Conservation (phyloP, 139 green algal genomes). For the Yamagishiella unicocca region DNA sequence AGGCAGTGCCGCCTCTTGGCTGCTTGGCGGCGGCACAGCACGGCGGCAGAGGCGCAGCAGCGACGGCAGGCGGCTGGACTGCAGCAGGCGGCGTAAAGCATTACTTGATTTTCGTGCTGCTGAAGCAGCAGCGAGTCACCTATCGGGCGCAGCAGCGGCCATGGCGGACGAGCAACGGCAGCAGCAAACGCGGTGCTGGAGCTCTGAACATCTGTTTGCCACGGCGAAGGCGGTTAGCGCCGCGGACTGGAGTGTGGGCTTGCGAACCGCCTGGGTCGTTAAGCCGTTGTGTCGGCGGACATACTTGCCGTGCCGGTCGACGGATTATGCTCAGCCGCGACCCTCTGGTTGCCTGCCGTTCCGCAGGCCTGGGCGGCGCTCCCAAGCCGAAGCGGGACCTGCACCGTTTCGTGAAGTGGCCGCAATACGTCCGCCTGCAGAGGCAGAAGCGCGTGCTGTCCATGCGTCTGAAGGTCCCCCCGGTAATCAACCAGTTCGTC, state of each 20-base stretch:
- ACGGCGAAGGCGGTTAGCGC: too few species aligned
- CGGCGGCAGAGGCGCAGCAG: background rate
- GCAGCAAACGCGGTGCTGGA: too few species aligned
- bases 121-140: background rate
- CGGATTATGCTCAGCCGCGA: too few species aligned
- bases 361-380: slow-evolving; percentile 85
- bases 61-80: background rate
- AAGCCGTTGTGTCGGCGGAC: too few species aligned
- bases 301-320: too few species aligned
- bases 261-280: too few species aligned
- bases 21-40: background rate
- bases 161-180: background rate
- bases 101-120: background rate
- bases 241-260: too few species aligned
- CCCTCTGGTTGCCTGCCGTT: background rate
- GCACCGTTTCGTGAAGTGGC: slow-evolving; percentile 99
- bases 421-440: slow-evolving; percentile 99
- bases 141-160: background rate
- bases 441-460: slow-evolving; percentile 95
- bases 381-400: slow-evolving; percentile 93
- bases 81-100: background rate
- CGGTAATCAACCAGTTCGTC: slow-evolving; percentile 78
- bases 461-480: slow-evolving; percentile 91
- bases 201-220: too few species aligned
- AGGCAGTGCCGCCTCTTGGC: background rate